A percentile compares a stretch with the other conserved stretches of the same genome.
These are phyloP conservation scores for Arachis hypogaea DNA, from an alignment of 306 rosid genomes.

Conservation along the genomic window DNA sequence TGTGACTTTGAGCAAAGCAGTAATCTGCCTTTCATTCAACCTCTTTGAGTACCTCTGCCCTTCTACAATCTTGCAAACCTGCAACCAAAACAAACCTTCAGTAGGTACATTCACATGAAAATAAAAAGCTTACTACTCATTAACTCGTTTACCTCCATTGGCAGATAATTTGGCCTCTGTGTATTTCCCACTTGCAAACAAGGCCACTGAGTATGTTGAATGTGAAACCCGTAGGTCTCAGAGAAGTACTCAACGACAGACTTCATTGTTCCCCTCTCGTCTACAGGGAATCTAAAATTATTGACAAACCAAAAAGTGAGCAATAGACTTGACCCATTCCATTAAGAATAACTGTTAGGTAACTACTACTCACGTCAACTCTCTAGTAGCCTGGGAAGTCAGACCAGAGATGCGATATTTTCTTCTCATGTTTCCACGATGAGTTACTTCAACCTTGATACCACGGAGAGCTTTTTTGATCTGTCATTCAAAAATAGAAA, in stretches of 20 bases:
- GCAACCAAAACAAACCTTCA: constrained; percentile 33
- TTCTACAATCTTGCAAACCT: constrained; percentile 98
- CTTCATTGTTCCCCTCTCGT: constrained; percentile 89
- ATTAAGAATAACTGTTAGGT: not conserved
- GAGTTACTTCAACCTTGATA: constrained; percentile 95
- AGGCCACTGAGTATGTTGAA: constrained; percentile 94
- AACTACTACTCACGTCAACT: constrained; percentile 67
- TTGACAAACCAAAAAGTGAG: constrained; percentile 30
- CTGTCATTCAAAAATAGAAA: constrained; percentile 44
- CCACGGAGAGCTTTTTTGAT: constrained; percentile 95
- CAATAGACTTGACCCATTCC: not conserved
- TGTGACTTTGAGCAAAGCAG: constrained; percentile 85
- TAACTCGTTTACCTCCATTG: constrained; percentile 75
- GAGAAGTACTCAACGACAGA: constrained; percentile 89
- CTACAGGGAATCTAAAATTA: constrained; percentile 83
- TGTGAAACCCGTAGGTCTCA: constrained; percentile 85
- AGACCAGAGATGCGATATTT: constrained; percentile 91
- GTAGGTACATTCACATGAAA: not conserved
- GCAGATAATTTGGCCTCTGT: constrained; percentile 89
- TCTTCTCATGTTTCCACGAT: constrained; percentile 93
- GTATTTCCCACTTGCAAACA: constrained; percentile 94
- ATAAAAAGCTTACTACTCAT: not conserved
- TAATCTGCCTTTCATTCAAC: constrained; percentile 84
- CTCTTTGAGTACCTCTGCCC: constrained; percentile 92
- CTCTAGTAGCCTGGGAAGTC: constrained; percentile 92